Conservation (phyloP, 176 grass and related monocot genomes). For the Elymus sibiricus region DNA sequence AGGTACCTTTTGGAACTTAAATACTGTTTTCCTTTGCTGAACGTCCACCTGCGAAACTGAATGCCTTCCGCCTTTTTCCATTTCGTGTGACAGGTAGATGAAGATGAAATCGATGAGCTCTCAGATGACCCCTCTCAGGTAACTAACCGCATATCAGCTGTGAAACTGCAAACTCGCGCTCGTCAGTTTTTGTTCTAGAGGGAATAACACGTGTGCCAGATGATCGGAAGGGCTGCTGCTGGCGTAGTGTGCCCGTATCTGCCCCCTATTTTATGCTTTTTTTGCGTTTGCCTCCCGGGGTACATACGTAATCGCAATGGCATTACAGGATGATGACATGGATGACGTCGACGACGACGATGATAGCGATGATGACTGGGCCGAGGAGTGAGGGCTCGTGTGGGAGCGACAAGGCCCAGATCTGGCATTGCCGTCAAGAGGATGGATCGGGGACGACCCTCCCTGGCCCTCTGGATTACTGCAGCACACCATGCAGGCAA, state of each 20-base stretch:
- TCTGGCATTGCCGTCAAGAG: no score
- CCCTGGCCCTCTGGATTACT: no score
- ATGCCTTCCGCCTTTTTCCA: not conserved
- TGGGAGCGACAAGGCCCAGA: no score
- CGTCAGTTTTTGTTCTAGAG: not conserved
- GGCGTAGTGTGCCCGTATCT: not conserved
- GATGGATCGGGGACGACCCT: no score
- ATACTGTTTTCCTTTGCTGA: constrained; percentile 2
- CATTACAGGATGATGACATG: constrained; percentile 1
- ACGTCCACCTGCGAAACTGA: constrained; percentile 3
- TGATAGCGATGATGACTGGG: constrained; percentile 63
- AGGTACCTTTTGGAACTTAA: constrained; percentile 39
- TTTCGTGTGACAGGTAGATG: constrained; percentile 37
- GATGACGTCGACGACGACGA: constrained; percentile 17
- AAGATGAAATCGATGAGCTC: constrained; percentile 54
- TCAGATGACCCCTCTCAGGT: constrained; percentile 49
- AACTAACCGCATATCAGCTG: not conserved
- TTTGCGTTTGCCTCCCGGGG: not conserved
- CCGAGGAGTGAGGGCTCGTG: not conserved
- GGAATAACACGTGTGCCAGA: not conserved
- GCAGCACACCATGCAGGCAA: not conserved
- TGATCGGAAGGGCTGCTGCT: not conserved
- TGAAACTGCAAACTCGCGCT: not conserved
- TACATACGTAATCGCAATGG: not conserved
- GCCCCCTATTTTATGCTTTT: not conserved